Evolutionary conservation across 768 basidiomycete species (phyloP).

Genomic region (Suillus decipiens): DNA sequence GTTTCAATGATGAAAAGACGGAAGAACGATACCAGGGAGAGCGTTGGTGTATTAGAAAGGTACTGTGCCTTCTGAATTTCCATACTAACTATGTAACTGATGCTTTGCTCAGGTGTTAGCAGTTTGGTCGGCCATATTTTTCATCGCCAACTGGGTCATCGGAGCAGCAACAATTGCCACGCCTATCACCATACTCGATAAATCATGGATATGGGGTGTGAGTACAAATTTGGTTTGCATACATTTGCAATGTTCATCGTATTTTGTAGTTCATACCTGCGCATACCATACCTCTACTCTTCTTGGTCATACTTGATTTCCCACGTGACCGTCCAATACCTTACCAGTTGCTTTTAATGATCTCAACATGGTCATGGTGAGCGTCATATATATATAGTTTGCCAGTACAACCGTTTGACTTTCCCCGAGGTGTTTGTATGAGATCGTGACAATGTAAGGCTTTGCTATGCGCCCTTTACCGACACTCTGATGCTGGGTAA

Average conservation of each 20-base stretch:
- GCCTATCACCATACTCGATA: conserved; percentile 50
- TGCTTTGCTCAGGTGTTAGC: conserved; percentile 46
- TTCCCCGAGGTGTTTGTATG: conserved; percentile 54
- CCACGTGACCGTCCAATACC: conserved; percentile 58
- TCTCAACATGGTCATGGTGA: conserved; percentile 68
- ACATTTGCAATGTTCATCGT: conserved; percentile 1
- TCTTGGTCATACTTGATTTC: conserved; percentile 70
- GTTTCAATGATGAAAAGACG: conserved; percentile 60
- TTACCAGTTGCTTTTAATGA: conserved; percentile 63
- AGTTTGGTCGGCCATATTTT: conserved; percentile 62
- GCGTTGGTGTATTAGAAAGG: conserved; percentile 72
- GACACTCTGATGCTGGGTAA: conserved; percentile 15
- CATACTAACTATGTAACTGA: background rate
- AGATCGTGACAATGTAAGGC: conserved; percentile 49
- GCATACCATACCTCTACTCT: conserved; percentile 62
- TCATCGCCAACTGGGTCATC: conserved; percentile 70
- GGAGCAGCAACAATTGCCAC: conserved; percentile 52
- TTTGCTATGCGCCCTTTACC: background rate
- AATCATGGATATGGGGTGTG: conserved; percentile 61
- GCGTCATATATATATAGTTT: conserved; percentile 17
- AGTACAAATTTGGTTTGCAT: conserved; percentile 24
- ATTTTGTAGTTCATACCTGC: conserved; percentile 51
- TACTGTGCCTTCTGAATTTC: conserved; percentile 16
- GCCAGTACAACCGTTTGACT: conserved; percentile 15
- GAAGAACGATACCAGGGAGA: conserved; percentile 59